Percentiles rank a stretch among this genome's conserved stretches.
phyloP scores from a whole-genome alignment of 1,139 yeast species.

The Zygoascus meyerae region DNA sequence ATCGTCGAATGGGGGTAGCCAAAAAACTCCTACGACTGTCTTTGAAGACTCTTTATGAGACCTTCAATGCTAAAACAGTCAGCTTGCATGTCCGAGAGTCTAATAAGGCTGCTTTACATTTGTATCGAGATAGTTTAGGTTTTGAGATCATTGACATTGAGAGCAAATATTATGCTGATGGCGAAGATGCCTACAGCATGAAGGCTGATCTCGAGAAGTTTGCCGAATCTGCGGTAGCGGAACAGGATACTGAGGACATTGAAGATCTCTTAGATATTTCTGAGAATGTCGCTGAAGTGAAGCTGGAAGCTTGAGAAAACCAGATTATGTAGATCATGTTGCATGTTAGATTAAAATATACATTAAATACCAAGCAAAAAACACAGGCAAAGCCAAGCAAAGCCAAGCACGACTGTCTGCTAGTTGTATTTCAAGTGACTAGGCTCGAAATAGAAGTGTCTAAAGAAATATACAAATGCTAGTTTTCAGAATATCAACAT shows the following conservation, averaged over 20 bases:
- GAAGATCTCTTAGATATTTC: constrained; percentile 18
- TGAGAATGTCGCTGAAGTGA: constrained; percentile 10
- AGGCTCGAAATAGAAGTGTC: no score
- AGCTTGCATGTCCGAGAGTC: constrained; percentile 91
- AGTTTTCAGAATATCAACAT: no score
- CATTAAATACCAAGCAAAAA: no score
- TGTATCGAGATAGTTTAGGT: constrained; percentile 77
- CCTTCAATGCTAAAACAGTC: constrained; percentile 76
- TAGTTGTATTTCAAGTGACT: no score
- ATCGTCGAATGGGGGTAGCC: constrained; percentile 92
- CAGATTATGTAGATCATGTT: no score
- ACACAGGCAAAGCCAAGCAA: no score
- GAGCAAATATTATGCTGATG: constrained; percentile 87
- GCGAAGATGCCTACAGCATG: constrained; percentile 99
- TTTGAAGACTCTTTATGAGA: constrained; percentile 72
- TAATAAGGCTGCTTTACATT: constrained; percentile 88
- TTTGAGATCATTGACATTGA: constrained; percentile 80
- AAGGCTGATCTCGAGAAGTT: constrained; percentile 32
- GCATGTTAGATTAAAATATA: no score
- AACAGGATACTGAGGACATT: constrained; percentile 29
- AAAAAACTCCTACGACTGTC: constrained; percentile 90
- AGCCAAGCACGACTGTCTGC: no score
- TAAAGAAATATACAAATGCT: no score
- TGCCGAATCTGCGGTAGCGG: constrained; percentile 19
- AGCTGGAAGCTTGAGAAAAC: background rate